phyloP scores from a whole-genome alignment of 345 rosid species.

The Psidium friedrichsthalianum region DNA sequence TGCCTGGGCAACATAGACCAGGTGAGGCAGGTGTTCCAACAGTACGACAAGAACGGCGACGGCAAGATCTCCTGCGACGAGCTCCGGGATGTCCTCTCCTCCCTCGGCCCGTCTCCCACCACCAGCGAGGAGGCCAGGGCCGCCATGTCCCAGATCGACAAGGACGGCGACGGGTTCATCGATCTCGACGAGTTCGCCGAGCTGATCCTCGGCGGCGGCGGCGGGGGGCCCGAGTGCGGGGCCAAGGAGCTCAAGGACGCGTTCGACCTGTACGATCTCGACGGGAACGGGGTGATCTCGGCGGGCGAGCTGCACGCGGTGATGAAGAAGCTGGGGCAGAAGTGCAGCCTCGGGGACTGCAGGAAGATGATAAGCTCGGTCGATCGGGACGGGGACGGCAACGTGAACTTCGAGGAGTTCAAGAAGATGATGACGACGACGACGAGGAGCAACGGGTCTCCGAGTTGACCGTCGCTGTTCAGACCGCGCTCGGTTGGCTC shows the following conservation, averaged over 20 bases:
- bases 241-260: conserved; percentile 64
- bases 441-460: neutral
- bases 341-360: conserved; percentile 54
- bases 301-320: conserved; percentile 63
- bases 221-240: conserved; percentile 1
- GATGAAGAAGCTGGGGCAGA: conserved; percentile 73
- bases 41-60: conserved; percentile 86
- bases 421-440: conserved; percentile 67
- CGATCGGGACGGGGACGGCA: conserved; percentile 86
- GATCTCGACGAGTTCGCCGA: conserved; percentile 70
- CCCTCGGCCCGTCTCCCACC: conserved; percentile 34
- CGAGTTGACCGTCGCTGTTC: neutral
- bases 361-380: conserved; percentile 76
- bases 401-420: conserved; percentile 89
- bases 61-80: conserved; percentile 79
- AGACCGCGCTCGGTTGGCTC: neutral
- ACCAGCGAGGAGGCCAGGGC: conserved; percentile 40
- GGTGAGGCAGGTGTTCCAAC: conserved; percentile 38
- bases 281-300: conserved; percentile 76
- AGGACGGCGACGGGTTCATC: conserved; percentile 73
- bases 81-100: conserved; percentile 42
- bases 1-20: conserved; percentile 25
- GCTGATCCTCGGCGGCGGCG: conserved; percentile 13
- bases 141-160: conserved; percentile 74
- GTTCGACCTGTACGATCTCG: conserved; percentile 72